Evolutionary conservation across 2,329 filamentous ascomycete species (phyloP).

Genomic region (Fusarium albosuccineum): DNA sequence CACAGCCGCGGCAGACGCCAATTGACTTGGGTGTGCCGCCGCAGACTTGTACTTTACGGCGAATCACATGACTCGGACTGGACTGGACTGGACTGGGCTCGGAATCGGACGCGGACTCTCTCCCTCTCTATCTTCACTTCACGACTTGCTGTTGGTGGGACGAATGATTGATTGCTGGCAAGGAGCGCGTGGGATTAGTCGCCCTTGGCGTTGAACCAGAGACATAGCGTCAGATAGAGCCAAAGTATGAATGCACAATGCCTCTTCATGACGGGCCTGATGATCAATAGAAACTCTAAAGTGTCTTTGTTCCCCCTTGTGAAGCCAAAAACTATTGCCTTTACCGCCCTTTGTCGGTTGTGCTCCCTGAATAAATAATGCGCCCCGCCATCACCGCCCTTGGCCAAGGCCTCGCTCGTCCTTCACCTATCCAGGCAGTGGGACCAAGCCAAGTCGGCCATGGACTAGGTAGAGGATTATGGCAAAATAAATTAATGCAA

Average conservation of each 20-base stretch:
- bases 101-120: neutral
- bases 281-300: constrained; percentile 19
- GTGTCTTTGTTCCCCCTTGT: constrained; percentile 17
- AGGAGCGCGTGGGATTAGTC: constrained; percentile 11
- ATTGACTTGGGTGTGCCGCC: constrained; percentile 37
- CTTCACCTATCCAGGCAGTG: no score
- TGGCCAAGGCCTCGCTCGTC: neutral
- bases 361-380: constrained; percentile 27
- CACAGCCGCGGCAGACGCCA: constrained; percentile 33
- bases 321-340: constrained; percentile 25
- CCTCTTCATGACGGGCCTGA: neutral
- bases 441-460: no score
- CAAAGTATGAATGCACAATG: neutral
- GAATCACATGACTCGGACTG: constrained; percentile 13
- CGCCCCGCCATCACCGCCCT: constrained; percentile 28
- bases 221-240: constrained; percentile 16
- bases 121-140: constrained; percentile 24
- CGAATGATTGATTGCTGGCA: constrained; percentile 1
- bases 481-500: no score
- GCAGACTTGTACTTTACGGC: constrained; percentile 32
- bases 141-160: neutral
- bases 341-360: constrained; percentile 35
- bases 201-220: constrained; percentile 12
- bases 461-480: no score
- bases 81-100: no score